Conservation (phyloP, 192 early-diverging fungal genomes). For the Rhizophagus clarus region DNA sequence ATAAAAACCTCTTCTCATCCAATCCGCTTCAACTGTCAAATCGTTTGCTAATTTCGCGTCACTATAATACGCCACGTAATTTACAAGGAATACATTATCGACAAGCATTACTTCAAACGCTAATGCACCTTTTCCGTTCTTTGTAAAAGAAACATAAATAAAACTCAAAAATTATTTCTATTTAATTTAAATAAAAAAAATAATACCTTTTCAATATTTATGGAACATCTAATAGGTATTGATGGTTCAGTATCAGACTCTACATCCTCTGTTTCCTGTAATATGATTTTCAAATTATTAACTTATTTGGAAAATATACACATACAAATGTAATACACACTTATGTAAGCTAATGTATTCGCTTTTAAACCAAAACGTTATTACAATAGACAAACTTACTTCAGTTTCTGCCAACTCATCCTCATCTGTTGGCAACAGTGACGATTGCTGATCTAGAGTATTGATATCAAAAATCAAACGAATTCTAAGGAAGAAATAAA, state of each 20-base stretch:
- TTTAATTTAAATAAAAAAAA: not conserved
- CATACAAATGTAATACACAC: not conserved
- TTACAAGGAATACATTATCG: slow-evolving; percentile 86
- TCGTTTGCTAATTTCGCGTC: slow-evolving; percentile 64
- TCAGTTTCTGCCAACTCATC: slow-evolving; percentile 50
- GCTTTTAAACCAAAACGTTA: not conserved
- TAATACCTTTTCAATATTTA: slow-evolving; percentile 77
- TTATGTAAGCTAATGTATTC: not conserved
- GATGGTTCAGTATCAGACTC: slow-evolving; percentile 48
- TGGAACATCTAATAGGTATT: slow-evolving; percentile 77
- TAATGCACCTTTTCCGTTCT: slow-evolving; percentile 73
- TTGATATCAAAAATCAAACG: slow-evolving; percentile 10
- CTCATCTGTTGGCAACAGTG: slow-evolving; percentile 48
- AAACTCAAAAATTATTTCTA: not conserved
- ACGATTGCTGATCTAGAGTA: slow-evolving; percentile 3
- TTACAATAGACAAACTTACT: not conserved
- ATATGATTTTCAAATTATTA: not conserved
- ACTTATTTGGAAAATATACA: not conserved
- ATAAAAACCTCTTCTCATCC: slow-evolving; percentile 84
- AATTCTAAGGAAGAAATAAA: slow-evolving; percentile 21
- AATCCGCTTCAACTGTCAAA: slow-evolving; percentile 81
- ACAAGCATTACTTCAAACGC: slow-evolving; percentile 79
- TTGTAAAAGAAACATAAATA: not conserved
- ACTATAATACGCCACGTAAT: slow-evolving; percentile 73
- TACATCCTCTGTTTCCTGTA: slow-evolving; percentile 47